Percentiles rank a stretch among this genome's conserved stretches.
Conservation (phyloP, 345 rosid species). For the Mangifera indica region DNA sequence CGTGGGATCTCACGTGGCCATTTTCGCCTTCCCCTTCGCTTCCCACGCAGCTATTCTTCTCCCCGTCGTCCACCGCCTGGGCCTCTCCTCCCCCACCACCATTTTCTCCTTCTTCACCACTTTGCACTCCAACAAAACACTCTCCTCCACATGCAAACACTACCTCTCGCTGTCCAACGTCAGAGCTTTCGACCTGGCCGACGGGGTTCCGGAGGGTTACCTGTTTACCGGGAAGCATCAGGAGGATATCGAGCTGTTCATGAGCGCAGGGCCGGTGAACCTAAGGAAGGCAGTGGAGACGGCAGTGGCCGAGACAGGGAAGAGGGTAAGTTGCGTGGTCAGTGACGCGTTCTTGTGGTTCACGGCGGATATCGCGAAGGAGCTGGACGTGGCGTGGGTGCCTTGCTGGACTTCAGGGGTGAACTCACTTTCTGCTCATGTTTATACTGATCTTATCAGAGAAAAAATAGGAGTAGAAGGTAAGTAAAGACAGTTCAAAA, state of each 20-base stretch:
- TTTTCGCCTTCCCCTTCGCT: slow-evolving; percentile 45
- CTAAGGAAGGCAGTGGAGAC: slow-evolving; percentile 32
- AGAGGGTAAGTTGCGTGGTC: slow-evolving; percentile 35
- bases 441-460: slow-evolving; percentile 23
- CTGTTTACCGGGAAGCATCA: slow-evolving; percentile 28
- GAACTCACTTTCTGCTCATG: slow-evolving; percentile 22
- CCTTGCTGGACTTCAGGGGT: slow-evolving; percentile 25
- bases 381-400: slow-evolving; percentile 25
- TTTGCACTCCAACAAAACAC: slow-evolving; percentile 5
- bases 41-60: slow-evolving; percentile 42
- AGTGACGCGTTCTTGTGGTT: slow-evolving; percentile 36
- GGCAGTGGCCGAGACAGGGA: slow-evolving; percentile 34
- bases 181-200: slow-evolving; percentile 24
- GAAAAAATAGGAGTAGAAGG: slow-evolving; percentile 7
- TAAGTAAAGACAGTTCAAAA: neutral
- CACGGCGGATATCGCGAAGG: slow-evolving; percentile 25
- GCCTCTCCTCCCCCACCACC: slow-evolving; percentile 27
- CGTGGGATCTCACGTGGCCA: slow-evolving; percentile 30
- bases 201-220: slow-evolving; percentile 34
- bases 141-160: slow-evolving; percentile 13
- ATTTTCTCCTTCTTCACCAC: slow-evolving; percentile 43
- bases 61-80: slow-evolving; percentile 32
- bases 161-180: slow-evolving; percentile 12
- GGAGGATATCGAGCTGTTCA: slow-evolving; percentile 40
- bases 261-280: slow-evolving; percentile 32